A percentile compares a stretch with the other conserved stretches of the same genome.
Conservation (phyloP, 2,329 filamentous ascomycete species). For the Sclerotinia spermophila region DNA sequence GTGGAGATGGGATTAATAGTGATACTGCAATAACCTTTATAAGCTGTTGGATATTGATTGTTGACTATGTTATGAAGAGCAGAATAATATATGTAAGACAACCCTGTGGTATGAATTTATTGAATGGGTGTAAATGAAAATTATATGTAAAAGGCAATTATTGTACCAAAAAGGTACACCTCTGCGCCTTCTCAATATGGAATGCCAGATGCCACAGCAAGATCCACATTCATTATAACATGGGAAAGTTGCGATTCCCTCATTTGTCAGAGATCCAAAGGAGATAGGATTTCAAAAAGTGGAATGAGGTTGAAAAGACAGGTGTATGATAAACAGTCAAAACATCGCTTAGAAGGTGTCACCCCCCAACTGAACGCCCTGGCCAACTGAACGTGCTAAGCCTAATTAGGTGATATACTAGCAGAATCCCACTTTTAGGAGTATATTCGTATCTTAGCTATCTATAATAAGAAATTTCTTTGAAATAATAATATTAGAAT, state of each 20-base stretch:
- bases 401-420: too few species aligned
- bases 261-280: background rate
- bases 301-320: background rate
- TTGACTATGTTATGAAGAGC: background rate
- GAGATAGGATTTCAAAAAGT: background rate
- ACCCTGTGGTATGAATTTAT: background rate
- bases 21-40: background rate
- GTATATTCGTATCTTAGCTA: too few species aligned
- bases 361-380: too few species aligned
- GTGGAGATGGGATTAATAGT: background rate
- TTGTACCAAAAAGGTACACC: background rate
- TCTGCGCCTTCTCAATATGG: background rate
- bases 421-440: too few species aligned
- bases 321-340: background rate
- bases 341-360: background rate
- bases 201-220: background rate
- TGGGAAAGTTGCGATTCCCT: background rate
- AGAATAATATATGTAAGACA: background rate
- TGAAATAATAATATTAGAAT: too few species aligned
- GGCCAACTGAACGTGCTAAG: too few species aligned
- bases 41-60: background rate
- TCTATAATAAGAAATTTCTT: too few species aligned
- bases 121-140: background rate
- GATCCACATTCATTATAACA: background rate
- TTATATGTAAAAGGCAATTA: background rate